Percentiles rank a stretch among this genome's conserved stretches.
Conservation (phyloP, 1,139 yeast species). For the Yarrowia galli region DNA sequence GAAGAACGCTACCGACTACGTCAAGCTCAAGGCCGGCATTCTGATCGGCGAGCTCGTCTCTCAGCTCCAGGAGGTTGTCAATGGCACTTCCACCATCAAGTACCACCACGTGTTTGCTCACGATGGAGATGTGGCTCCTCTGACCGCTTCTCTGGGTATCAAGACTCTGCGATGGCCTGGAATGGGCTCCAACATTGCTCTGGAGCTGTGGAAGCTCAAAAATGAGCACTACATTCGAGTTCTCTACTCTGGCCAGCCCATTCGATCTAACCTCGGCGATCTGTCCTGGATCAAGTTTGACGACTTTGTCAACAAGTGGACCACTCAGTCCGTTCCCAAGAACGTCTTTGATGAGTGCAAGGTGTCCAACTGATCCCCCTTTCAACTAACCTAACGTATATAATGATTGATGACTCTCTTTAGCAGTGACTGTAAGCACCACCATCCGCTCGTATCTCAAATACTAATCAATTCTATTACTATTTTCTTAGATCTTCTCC, state of each 20-base stretch:
- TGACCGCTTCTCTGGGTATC: conserved; percentile 52
- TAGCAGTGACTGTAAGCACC: neutral
- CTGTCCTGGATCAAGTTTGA: conserved; percentile 40
- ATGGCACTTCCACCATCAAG: conserved; percentile 46
- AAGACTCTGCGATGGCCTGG: conserved; percentile 55
- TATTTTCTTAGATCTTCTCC: conserved; percentile 74
- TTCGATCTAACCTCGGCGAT: conserved; percentile 41
- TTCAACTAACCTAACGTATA: neutral
- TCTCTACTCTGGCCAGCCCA: conserved; percentile 50
- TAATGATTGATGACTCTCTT: neutral
- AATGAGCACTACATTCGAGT: conserved; percentile 49
- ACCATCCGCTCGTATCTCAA: neutral
- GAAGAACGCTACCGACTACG: conserved; percentile 50
- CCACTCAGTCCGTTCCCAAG: conserved; percentile 12
- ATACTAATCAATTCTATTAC: conserved; percentile 31
- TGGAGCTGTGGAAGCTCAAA: conserved; percentile 51
- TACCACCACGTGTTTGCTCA: conserved; percentile 55
- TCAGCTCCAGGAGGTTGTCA: conserved; percentile 46
- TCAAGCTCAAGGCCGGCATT: conserved; percentile 50
- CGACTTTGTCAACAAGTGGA: conserved; percentile 39
- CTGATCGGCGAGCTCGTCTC: conserved; percentile 51
- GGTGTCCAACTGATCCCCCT: neutral
- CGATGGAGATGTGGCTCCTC: conserved; percentile 53
- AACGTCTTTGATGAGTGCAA: conserved; percentile 19
- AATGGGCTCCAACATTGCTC: conserved; percentile 54